Conservation (phyloP, 208 protist species). For the Trypanosoma theileri region DNA sequence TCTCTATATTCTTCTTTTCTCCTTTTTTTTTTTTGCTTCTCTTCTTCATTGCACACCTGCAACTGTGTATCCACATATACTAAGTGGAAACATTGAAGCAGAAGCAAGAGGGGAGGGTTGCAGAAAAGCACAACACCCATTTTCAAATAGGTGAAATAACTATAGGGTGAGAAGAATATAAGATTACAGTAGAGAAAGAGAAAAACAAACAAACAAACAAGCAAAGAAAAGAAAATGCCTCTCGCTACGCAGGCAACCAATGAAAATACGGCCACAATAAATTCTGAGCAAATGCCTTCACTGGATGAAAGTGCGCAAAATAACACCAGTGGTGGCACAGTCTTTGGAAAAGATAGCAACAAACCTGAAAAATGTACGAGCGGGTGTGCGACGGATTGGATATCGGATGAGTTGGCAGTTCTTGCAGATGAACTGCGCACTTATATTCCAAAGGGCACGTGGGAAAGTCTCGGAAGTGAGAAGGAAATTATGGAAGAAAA, state of each 20-base stretch:
- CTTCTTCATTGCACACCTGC: neutral
- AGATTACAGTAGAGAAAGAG: no score
- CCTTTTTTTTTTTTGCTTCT: neutral
- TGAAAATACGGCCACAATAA: no score
- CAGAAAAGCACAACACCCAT: no score
- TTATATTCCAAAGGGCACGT: constrained; percentile 67
- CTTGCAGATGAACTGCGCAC: constrained; percentile 59
- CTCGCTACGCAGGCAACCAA: no score
- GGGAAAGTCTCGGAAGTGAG: constrained; percentile 81
- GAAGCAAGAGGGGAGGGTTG: neutral
- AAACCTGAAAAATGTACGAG: neutral
- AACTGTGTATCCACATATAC: neutral
- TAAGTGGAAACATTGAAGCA: neutral
- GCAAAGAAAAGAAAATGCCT: no score
- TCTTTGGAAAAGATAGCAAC: neutral
- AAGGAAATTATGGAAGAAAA: constrained; percentile 71
- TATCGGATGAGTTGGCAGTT: constrained; percentile 64
- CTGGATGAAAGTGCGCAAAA: no score
- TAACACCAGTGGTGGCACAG: neutral
- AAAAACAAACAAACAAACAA: no score
- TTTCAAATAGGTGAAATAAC: no score
- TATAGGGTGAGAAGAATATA: neutral
- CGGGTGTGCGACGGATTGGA: constrained; percentile 23
- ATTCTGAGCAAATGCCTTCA: no score
- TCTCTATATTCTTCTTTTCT: neutral